phyloP scores from a whole-genome alignment of 208 protist species.

The Trypanosoma lewisi region DNA sequence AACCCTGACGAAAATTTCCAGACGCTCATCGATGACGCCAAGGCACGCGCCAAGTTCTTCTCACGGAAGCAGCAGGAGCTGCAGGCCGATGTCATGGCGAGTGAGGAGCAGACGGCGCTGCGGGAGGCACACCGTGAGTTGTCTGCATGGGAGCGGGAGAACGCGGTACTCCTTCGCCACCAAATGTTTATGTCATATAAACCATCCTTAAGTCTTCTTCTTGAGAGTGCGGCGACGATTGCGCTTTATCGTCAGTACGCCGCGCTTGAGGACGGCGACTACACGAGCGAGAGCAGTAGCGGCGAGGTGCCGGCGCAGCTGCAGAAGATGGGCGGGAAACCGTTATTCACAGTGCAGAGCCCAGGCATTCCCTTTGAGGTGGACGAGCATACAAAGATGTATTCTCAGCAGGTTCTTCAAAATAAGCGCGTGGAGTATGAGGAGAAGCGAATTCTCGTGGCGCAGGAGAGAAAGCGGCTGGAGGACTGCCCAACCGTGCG shows the following conservation, averaged over 20 bases:
- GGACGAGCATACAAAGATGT: conserved; percentile 86
- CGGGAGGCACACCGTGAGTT: conserved; percentile 76
- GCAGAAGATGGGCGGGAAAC: conserved; percentile 61
- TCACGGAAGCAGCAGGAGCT: conserved; percentile 68
- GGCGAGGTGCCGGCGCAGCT: conserved; percentile 73
- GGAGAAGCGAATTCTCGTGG: conserved; percentile 64
- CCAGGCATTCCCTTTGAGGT: conserved; percentile 53
- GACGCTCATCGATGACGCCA: conserved; percentile 46
- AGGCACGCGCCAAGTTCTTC: conserved; percentile 74
- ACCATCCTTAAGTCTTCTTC: conserved; percentile 67
- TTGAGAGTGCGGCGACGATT: conserved; percentile 77
- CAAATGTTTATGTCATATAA: conserved; percentile 87
- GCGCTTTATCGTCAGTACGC: conserved; percentile 86
- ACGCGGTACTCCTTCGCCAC: conserved; percentile 78
- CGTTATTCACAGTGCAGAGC: conserved; percentile 64
- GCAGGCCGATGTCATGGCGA: conserved; percentile 57
- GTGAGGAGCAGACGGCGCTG: conserved; percentile 57
- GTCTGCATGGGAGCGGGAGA: conserved; percentile 73
- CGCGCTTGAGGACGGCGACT: conserved; percentile 65
- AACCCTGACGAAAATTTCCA: conserved; percentile 46
- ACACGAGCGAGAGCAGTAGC: conserved; percentile 77
- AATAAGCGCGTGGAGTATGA: conserved; percentile 86
- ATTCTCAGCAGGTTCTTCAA: conserved; percentile 81
- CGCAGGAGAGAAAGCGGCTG: conserved; percentile 44
- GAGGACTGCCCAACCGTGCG: conserved; percentile 50